phyloP scores from a whole-genome alignment of 345 rosid genomes.

The Lepidium sativum region DNA sequence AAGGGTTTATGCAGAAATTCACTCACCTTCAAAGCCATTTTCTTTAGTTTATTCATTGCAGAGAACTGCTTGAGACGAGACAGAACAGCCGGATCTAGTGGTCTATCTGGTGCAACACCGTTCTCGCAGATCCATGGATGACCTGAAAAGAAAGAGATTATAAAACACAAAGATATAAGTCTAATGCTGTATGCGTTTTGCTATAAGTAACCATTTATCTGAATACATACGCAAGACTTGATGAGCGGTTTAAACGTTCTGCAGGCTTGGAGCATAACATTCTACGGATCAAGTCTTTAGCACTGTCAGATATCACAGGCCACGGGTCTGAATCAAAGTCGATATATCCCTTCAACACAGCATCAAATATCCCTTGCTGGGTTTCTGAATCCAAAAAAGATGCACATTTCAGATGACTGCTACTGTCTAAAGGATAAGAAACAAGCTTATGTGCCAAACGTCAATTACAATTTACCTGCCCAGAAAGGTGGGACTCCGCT shows the following conservation, averaged over 20 bases:
- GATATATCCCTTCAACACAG: conserved; percentile 85
- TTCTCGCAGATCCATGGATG: conserved; percentile 98
- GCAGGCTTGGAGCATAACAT: conserved; percentile 76
- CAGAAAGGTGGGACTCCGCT: conserved; percentile 99
- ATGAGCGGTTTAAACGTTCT: conserved; percentile 87
- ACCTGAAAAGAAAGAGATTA: conserved; percentile 30
- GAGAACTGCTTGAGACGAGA: conserved; percentile 97
- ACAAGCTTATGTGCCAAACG: not conserved
- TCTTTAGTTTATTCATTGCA: conserved; percentile 96
- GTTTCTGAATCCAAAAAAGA: conserved; percentile 41
- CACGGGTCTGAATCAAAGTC: conserved; percentile 96
- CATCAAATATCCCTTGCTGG: conserved; percentile 98
- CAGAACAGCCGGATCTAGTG: conserved; percentile 90
- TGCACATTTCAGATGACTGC: not conserved
- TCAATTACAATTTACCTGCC: conserved; percentile 57
- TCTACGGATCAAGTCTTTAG: conserved; percentile 71
- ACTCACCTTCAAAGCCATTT: conserved; percentile 91
- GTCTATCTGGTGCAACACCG: conserved; percentile 97
- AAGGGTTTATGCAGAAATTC: not conserved
- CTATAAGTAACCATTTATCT: not conserved
- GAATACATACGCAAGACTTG: conserved; percentile 79
- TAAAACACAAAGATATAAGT: not conserved
- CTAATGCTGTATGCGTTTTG: not conserved
- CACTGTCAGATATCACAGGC: conserved; percentile 90
- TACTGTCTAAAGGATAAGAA: not conserved